These are phyloP conservation scores for Scytalidium lignicola DNA, from an alignment of 2,329 filamentous ascomycete species.

Conservation along the genomic window DNA sequence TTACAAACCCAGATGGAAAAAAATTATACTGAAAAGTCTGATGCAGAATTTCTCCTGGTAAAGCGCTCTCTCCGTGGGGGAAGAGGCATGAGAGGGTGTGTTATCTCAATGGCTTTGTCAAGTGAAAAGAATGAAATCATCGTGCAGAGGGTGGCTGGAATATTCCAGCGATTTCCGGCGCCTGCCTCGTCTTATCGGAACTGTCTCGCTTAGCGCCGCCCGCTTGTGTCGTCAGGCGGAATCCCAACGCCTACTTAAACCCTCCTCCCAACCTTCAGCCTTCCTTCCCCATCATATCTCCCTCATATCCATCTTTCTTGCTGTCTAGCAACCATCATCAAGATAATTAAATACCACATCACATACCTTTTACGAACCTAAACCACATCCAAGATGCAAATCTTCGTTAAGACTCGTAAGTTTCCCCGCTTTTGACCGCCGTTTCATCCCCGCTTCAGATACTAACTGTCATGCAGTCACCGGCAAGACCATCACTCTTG, in stretches of 20 bases:
- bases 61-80: no score
- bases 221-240: constrained; percentile 1
- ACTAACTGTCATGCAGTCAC: constrained; percentile 65
- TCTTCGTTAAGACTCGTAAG: constrained; percentile 95
- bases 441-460: constrained; percentile 65
- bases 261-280: constrained; percentile 18
- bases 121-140: neutral
- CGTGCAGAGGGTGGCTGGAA: neutral
- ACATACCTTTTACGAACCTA: constrained; percentile 1
- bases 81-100: no score
- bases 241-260: constrained; percentile 5
- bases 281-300: constrained; percentile 22
- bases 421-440: constrained; percentile 36
- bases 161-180: constrained; percentile 11
- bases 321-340: neutral
- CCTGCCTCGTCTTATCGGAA: constrained; percentile 19
- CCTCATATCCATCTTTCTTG: constrained; percentile 14
- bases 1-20: no score
- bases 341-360: constrained; percentile 1
- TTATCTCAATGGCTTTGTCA: no score
- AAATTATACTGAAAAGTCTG: no score
- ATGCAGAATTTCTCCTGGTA: no score
- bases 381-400: constrained; percentile 64
- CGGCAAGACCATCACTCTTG: constrained; percentile 89
- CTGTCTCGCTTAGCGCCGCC: constrained; percentile 10